These are phyloP conservation scores for Cercospora berteroae DNA, from an alignment of 2,329 filamentous ascomycete species.

Conservation along the genomic window DNA sequence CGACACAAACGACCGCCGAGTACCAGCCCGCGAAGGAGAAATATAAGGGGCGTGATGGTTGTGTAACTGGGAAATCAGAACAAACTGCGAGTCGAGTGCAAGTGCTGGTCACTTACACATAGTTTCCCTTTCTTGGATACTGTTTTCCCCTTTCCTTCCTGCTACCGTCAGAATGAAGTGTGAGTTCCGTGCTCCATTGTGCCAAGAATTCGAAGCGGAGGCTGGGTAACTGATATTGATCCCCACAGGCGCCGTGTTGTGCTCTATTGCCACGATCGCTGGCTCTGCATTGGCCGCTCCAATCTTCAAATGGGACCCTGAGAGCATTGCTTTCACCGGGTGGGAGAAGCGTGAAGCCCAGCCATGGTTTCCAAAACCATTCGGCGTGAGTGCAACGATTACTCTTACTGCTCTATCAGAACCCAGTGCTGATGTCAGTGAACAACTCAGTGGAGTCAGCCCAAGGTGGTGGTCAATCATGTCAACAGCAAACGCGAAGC, in stretches of 20 bases:
- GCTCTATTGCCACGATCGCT: background rate
- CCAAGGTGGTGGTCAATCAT: background rate
- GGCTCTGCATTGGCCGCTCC: background rate
- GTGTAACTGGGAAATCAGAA: background rate
- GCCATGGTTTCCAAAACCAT: too few relatives aligned
- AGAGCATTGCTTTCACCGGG: background rate
- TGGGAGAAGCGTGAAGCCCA: background rate
- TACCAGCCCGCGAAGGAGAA: background rate
- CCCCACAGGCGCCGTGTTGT: background rate
- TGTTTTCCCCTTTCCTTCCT: background rate
- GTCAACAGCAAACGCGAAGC: background rate
- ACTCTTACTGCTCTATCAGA: background rate
- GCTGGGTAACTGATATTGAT: background rate
- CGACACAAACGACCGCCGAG: background rate
- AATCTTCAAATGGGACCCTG: background rate
- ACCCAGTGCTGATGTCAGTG: background rate
- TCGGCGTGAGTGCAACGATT: background rate
- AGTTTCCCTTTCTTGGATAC: background rate
- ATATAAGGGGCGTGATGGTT: background rate
- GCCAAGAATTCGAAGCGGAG: background rate
- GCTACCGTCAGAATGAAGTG: background rate
- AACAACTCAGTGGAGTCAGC: background rate
- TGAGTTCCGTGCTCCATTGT: background rate
- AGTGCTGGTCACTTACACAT: background rate
- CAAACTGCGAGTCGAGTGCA: background rate